Base-by-base conservation (phyloP, 176 grass and related monocot species). In the Pontederia crassipes region DNA sequence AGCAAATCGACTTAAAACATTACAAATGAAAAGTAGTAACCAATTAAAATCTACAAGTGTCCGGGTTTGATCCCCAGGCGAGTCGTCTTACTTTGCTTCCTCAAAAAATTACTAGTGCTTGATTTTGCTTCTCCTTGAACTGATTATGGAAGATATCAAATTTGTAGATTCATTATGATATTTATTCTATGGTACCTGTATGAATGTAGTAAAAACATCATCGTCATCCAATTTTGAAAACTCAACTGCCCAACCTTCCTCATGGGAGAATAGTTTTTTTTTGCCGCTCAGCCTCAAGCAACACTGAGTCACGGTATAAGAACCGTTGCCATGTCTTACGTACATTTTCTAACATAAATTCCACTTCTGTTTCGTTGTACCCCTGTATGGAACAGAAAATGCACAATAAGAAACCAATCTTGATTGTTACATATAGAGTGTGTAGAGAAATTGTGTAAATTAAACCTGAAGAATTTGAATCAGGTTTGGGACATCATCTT, bases 311-410 rank as follows among this genome's bases (percentile, higher is more conserved):
- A 17, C 87, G 73, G 32, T 97, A 92, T 58, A 97, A 79, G 68
- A 97, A 97, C 27, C 93, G 78, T 81, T 92, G 93, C 93, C 87
- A 92, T 18, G 77, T 81, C 67, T 61, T 67, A 52, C 60, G 84
- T 67, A 97, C 81, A 83, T 92, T 92, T 73, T 77, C 85, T 75
- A 88, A 80, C 93, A 97, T 91, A 52, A 81, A 80, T 45, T 97
- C 87, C 74, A 88, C 71, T 60, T 86, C 79, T 65, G 84, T 97
- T 64, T 97, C 76, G 4, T 88, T 83, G 55, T 88, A 80, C 58
- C 63, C 64, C 93, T 92, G 69, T 14, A 56, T 49, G 56, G 50
- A 28, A 28, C 15, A 66, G 11, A 17, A 45, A 63, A 29, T 7
- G 45, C 11, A 52, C 13, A 51, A 57, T 59, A 32, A 81, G 64